Conservation (phyloP, 2,329 filamentous ascomycete species). For the Cordyceps tenuipes region DNA sequence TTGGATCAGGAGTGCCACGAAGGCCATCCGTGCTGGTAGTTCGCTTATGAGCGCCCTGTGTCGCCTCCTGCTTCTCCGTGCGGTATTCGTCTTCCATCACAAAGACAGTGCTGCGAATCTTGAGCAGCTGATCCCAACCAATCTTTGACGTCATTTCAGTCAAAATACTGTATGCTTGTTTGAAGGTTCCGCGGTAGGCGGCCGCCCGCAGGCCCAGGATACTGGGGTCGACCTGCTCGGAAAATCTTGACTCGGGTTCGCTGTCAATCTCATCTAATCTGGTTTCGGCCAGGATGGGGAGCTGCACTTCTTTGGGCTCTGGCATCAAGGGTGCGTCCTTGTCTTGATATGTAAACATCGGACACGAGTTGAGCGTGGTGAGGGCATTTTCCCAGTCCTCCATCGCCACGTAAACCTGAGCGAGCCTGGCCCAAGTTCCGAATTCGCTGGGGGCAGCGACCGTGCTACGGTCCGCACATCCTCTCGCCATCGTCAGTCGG, state of each 20-base stretch:
- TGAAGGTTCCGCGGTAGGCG: slow-evolving; percentile 88
- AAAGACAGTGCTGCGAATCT: slow-evolving; percentile 92
- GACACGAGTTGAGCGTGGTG: slow-evolving; percentile 92
- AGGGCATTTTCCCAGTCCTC: slow-evolving; percentile 97
- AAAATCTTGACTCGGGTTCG: slow-evolving; percentile 70
- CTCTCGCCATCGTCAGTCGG: slow-evolving; percentile 76
- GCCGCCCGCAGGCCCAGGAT: slow-evolving; percentile 79
- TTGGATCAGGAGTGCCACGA: slow-evolving; percentile 58
- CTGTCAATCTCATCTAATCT: slow-evolving; percentile 95
- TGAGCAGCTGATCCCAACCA: slow-evolving; percentile 92
- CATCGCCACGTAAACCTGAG: slow-evolving; percentile 86
- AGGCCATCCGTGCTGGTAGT: slow-evolving; percentile 75
- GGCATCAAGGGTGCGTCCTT: slow-evolving; percentile 95
- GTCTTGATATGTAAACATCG: slow-evolving; percentile 99
- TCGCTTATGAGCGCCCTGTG: slow-evolving; percentile 44
- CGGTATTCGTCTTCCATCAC: slow-evolving; percentile 99
- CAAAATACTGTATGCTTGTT: slow-evolving; percentile 86
- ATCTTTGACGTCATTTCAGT: slow-evolving; percentile 96
- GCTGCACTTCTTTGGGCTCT: slow-evolving; percentile 76
- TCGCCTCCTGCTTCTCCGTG: slow-evolving; percentile 66
- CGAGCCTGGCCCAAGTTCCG: slow-evolving; percentile 87
- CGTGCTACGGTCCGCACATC: slow-evolving; percentile 89
- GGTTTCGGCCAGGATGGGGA: slow-evolving; percentile 82
- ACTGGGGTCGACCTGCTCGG: slow-evolving; percentile 80
- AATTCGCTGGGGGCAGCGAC: slow-evolving; percentile 96